Conservation (phyloP, 305 asterid species). For the Coffea humblotiana region DNA sequence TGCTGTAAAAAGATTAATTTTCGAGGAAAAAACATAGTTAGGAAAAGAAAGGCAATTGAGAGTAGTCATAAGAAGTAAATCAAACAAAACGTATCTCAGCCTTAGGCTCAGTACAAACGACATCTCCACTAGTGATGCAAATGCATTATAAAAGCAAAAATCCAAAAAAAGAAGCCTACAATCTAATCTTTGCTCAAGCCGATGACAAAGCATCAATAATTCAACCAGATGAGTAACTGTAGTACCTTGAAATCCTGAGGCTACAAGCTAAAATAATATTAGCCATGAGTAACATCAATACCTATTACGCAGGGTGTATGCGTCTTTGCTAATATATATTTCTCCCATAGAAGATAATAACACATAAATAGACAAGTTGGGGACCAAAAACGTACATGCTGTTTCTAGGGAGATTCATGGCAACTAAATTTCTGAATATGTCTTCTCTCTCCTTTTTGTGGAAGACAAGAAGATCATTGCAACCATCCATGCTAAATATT, state of each 20-base stretch:
- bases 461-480: slow-evolving; percentile 97
- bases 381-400: slow-evolving; percentile 73
- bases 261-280: neutral
- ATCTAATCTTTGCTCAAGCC: neutral
- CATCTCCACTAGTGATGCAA: neutral
- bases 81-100: neutral
- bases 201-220: neutral
- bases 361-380: slow-evolving; percentile 1
- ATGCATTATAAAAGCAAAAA: neutral
- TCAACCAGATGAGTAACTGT: neutral
- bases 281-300: neutral
- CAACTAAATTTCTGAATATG: slow-evolving; percentile 88
- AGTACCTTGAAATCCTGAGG: neutral
- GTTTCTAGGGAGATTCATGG: slow-evolving; percentile 98
- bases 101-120: no score
- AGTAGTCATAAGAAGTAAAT: neutral
- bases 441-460: slow-evolving; percentile 98
- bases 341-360: neutral
- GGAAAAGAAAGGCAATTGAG: neutral
- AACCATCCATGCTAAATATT: slow-evolving; percentile 99
- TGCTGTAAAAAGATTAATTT: neutral
- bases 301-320: neutral
- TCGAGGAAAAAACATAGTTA: neutral
- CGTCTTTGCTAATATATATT: neutral
- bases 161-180: neutral